Evolutionary conservation across 768 basidiomycete species (phyloP).

Genomic region (Termitomyces bulborhizus): DNA sequence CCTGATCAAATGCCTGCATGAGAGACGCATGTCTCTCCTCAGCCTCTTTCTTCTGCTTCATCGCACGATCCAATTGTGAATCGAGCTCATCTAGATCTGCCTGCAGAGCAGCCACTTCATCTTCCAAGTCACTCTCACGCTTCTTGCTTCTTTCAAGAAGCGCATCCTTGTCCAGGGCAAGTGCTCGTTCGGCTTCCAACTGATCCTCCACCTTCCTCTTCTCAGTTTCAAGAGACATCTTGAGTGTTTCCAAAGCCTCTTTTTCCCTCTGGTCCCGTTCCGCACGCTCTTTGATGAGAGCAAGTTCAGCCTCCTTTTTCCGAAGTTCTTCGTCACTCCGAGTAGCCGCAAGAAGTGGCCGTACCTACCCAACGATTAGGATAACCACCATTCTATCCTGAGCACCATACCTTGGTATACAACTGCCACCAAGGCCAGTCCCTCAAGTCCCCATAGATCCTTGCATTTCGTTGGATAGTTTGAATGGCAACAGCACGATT

Average conservation of each 20-base stretch:
- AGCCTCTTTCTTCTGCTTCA: conserved; percentile 70
- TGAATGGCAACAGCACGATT: conserved; percentile 88
- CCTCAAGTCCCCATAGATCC: conserved; percentile 81
- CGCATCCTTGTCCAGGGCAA: conserved; percentile 78
- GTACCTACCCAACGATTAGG: conserved; percentile 45
- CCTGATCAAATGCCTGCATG: conserved; percentile 71
- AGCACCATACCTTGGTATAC: conserved; percentile 71
- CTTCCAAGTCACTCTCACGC: conserved; percentile 80
- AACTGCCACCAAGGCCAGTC: conserved; percentile 99
- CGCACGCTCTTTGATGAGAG: conserved; percentile 74
- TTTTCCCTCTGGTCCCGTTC: conserved; percentile 83
- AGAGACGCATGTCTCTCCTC: conserved; percentile 75
- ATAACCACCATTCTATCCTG: background rate
- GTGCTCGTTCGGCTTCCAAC: conserved; percentile 74
- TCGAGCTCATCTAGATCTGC: conserved; percentile 80
- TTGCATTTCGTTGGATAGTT: conserved; percentile 91
- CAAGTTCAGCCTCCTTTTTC: conserved; percentile 79
- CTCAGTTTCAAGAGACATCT: conserved; percentile 78
- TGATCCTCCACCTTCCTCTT: conserved; percentile 78
- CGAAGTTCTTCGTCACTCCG: conserved; percentile 88
- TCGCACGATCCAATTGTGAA: conserved; percentile 76
- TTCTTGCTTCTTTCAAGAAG: conserved; percentile 79
- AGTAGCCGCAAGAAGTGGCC: conserved; percentile 89
- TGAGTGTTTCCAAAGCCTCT: conserved; percentile 70
- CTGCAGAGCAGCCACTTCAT: conserved; percentile 76